phyloP scores from a whole-genome alignment of 176 grass and related monocot species.

The Carex littledalei region DNA sequence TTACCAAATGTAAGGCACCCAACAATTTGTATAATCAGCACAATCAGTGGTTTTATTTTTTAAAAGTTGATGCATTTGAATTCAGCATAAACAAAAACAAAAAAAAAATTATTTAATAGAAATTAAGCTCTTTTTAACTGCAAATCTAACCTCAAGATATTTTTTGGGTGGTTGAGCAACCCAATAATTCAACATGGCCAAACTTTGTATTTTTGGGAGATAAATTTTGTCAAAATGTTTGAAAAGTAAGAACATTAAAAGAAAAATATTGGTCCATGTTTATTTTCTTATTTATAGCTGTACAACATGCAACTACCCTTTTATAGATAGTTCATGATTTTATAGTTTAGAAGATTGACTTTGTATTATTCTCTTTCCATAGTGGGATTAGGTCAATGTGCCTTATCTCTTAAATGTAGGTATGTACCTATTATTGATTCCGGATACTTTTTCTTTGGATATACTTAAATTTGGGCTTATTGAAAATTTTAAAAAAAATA shows the following conservation, averaged over 20 bases:
- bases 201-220: background rate
- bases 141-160: background rate
- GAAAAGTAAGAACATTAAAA: background rate
- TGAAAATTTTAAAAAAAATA: background rate
- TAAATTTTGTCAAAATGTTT: background rate
- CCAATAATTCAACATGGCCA: background rate
- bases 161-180: background rate
- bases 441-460: background rate
- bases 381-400: background rate
- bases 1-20: background rate
- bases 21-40: background rate
- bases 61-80: background rate
- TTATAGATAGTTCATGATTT: no score
- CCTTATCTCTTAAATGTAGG: background rate
- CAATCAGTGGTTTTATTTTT: background rate
- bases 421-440: background rate
- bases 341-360: constrained; percentile 1
- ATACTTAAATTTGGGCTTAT: no score
- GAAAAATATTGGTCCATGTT: background rate
- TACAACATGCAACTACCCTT: background rate
- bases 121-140: background rate
- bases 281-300: background rate
- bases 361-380: background rate
- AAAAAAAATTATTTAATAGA: background rate
- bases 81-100: background rate